A percentile compares a stretch with the other conserved stretches of the same genome.
These are phyloP conservation scores for Vaucheria bursata DNA, from an alignment of 352 stramenopile genomes.

Conservation along the genomic window DNA sequence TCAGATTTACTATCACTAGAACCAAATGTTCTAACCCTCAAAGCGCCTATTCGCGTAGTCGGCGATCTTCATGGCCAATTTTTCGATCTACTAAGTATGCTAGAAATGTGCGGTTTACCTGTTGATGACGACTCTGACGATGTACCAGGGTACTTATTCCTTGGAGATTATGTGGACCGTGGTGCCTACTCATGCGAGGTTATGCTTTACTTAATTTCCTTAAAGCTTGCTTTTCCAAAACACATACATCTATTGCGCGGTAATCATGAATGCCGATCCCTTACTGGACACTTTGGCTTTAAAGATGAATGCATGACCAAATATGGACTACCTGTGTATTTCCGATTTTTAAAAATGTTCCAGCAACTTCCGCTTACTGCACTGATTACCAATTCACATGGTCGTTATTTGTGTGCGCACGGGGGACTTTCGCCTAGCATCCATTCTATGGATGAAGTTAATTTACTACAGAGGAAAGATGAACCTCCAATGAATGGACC, in stretches of 20 bases:
- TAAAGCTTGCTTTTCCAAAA: constrained; percentile 77
- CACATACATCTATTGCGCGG: constrained; percentile 77
- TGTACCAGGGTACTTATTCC: constrained; percentile 62
- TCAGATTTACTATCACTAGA: constrained; percentile 50
- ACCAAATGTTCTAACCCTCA: constrained; percentile 66
- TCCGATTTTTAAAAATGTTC: constrained; percentile 47
- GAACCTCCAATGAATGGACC: constrained; percentile 63
- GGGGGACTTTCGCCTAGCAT: constrained; percentile 18
- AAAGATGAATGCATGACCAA: constrained; percentile 51
- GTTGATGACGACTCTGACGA: neutral
- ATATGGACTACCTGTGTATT: constrained; percentile 48
- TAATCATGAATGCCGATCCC: constrained; percentile 80
- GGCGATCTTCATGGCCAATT: constrained; percentile 96
- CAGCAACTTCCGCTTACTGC: constrained; percentile 47
- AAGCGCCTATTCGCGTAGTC: constrained; percentile 67
- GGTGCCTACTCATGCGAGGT: constrained; percentile 88
- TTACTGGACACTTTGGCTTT: constrained; percentile 22
- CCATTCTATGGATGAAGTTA: neutral
- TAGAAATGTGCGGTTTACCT: constrained; percentile 75
- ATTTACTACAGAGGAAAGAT: neutral
- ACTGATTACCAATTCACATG: constrained; percentile 32
- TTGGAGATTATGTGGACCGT: constrained; percentile 95
- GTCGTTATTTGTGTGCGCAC: constrained; percentile 26
- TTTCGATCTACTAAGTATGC: constrained; percentile 85
- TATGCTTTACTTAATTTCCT: constrained; percentile 66